Evolutionary conservation across 345 rosid genomes (phyloP).

Genomic region (Linum tenue): DNA sequence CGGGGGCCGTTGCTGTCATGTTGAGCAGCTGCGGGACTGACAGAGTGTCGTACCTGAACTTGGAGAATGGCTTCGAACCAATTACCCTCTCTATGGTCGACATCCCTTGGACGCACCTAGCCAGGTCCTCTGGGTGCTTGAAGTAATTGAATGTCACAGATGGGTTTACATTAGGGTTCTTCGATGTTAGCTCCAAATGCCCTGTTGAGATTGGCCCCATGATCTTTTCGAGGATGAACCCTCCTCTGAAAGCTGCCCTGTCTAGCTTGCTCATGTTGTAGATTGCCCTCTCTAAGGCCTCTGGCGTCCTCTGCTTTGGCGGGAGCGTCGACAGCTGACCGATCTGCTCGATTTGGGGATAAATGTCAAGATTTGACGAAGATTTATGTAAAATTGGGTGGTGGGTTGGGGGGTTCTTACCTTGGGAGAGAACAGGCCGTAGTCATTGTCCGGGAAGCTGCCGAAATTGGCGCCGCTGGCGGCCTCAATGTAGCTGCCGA

Average conservation of each 20-base stretch:
- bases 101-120: constrained; percentile 18
- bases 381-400: too few relatives aligned
- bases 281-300: constrained; percentile 24
- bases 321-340: constrained; percentile 33
- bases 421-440: constrained; percentile 31
- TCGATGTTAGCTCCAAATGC: constrained; percentile 14
- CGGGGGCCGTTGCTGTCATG: constrained; percentile 18
- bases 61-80: constrained; percentile 16
- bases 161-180: constrained; percentile 18
- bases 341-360: constrained; percentile 10
- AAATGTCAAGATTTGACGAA: neutral
- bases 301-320: constrained; percentile 32
- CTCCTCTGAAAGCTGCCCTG: constrained; percentile 27
- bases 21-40: constrained; percentile 15
- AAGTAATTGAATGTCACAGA: constrained; percentile 25
- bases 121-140: constrained; percentile 15
- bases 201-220: constrained; percentile 23
- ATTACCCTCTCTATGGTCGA: constrained; percentile 13
- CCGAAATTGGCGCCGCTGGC: constrained; percentile 18
- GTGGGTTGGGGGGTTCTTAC: constrained; percentile 4
- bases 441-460: constrained; percentile 6
- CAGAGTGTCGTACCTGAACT: constrained; percentile 3
- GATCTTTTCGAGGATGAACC: constrained; percentile 20
- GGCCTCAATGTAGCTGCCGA: constrained; percentile 22
- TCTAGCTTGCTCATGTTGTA: constrained; percentile 24